Evolutionary conservation across 768 basidiomycete genomes (phyloP).

Genomic region (Hygrophorus pudorinus): DNA sequence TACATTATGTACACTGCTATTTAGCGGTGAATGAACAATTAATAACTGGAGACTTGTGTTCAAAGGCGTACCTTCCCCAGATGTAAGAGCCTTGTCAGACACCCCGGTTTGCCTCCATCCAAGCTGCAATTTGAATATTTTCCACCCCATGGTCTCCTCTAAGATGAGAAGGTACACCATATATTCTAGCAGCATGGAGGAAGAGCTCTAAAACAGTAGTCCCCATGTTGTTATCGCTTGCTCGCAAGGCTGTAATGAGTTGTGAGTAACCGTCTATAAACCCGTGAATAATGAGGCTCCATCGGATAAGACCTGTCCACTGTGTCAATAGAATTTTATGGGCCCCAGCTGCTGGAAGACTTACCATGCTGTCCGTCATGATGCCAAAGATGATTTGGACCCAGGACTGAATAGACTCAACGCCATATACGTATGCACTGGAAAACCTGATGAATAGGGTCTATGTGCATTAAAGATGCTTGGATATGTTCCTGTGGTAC

Average conservation of each 20-base stretch:
- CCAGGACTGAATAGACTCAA: conserved; percentile 22
- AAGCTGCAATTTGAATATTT: conserved; percentile 21
- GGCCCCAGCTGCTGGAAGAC: background rate
- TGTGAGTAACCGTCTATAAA: conserved; percentile 34
- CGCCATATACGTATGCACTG: too few species aligned
- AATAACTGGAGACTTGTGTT: background rate
- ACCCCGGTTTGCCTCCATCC: conserved; percentile 19
- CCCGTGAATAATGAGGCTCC: conserved; percentile 27
- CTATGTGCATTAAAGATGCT: too few species aligned
- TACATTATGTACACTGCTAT: conserved; percentile 27
- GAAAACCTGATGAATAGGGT: too few species aligned
- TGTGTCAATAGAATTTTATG: conserved; percentile 17
- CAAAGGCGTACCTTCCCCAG: conserved; percentile 21
- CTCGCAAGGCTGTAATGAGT: conserved; percentile 24
- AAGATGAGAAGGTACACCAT: conserved; percentile 24
- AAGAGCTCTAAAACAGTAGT: conserved; percentile 30
- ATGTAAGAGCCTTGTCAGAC: conserved; percentile 24
- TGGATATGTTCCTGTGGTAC: too few species aligned
- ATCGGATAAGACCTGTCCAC: conserved; percentile 22
- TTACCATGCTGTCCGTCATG: conserved; percentile 29
- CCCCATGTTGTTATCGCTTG: conserved; percentile 29
- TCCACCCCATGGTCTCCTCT: conserved; percentile 23
- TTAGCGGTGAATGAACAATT: background rate
- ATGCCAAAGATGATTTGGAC: too few species aligned
- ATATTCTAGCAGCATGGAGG: conserved; percentile 7